Base-by-base conservation (phyloP, 306 rosid genomes). In the Prunus campanulata region DNA sequence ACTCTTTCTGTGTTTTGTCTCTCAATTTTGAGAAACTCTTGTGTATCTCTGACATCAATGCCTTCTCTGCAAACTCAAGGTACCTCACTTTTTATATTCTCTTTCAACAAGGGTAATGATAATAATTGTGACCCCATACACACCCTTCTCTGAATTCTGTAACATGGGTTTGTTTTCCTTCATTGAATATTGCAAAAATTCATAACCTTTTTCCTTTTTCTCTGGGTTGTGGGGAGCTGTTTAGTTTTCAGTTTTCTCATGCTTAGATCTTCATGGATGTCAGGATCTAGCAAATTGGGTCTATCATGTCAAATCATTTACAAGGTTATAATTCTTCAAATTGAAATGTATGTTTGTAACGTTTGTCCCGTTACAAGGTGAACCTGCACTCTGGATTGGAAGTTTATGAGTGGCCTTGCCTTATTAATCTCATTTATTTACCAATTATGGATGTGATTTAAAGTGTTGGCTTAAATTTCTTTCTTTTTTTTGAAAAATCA, bases 131-230 rank as follows among this genome's bases (percentile, higher is more conserved):
- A 73, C 73, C 73, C 80, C 74, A 22, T 59, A 2, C 48, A 16
- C 20, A 30, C 9, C 42, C 62, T 70, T 72, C 22, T 46, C 52
- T 52, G 70, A 71, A 77, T 70, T 49, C 51, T 78, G 61, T 1
- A 47, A 48, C 75, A 48, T 70, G 55, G 59, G 71, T 14, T 71
- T 62, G 18, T 51, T 63, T 8, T 64, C 18, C 65, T 73, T 72
- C 49, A 16, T 14, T 71, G 70, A 78, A 49, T 70, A 35, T 42
- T 14, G 30, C 49, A 30, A 14, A 72, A 65, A 72, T 22, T 50
- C 48, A 48, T 60, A 6, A 30, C 25, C 54, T 60, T 77, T 59
- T 81, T 79, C 79, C 54, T n/a, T 72, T 72, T 24, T 72, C 25
- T 46, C 46, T 62, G 18, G 16, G 15, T 42, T 19, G 19, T 25